Percentiles rank a stretch among this genome's conserved stretches.
Conservation (phyloP, 2,329 filamentous ascomycete species). For the Zymoseptoria tritici region DNA sequence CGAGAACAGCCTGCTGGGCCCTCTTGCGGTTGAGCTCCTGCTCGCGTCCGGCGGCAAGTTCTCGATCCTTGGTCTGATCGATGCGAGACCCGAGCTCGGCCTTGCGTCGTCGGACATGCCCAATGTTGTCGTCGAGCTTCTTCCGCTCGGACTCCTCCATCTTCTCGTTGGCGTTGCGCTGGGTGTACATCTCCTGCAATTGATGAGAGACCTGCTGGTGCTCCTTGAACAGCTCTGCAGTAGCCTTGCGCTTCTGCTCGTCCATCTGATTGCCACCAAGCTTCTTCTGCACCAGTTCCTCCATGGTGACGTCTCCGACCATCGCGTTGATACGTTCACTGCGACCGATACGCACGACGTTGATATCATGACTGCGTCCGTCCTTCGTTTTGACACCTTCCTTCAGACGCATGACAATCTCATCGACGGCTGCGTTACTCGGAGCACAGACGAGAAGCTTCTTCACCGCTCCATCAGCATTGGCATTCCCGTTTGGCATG, state of each 20-base stretch:
- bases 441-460: conserved; percentile 96
- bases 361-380: conserved; percentile 67
- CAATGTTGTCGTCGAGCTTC: conserved; percentile 66
- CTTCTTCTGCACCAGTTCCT: conserved; percentile 75
- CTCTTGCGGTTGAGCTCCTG: conserved; percentile 76
- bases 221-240: conserved; percentile 62
- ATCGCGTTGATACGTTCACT: conserved; percentile 86
- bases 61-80: conserved; percentile 77
- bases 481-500: conserved; percentile 27
- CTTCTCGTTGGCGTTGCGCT: conserved; percentile 44
- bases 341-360: conserved; percentile 81
- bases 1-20: conserved; percentile 84
- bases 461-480: conserved; percentile 48
- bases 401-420: conserved; percentile 88
- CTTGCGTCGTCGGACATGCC: conserved; percentile 69
- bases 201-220: conserved; percentile 56
- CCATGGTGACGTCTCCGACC: conserved; percentile 85
- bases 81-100: conserved; percentile 71
- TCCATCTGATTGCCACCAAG: conserved; percentile 42
- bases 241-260: conserved; percentile 42
- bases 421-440: conserved; percentile 95
- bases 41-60: conserved; percentile 73
- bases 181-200: conserved; percentile 62
- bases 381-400: conserved; percentile 70
- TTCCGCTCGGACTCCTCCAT: conserved; percentile 45